A percentile compares a stretch with the other conserved stretches of the same genome.
phyloP scores from a whole-genome alignment of 1,284 basidiomycete genomes.

The Gastroboletus turbinatus region DNA sequence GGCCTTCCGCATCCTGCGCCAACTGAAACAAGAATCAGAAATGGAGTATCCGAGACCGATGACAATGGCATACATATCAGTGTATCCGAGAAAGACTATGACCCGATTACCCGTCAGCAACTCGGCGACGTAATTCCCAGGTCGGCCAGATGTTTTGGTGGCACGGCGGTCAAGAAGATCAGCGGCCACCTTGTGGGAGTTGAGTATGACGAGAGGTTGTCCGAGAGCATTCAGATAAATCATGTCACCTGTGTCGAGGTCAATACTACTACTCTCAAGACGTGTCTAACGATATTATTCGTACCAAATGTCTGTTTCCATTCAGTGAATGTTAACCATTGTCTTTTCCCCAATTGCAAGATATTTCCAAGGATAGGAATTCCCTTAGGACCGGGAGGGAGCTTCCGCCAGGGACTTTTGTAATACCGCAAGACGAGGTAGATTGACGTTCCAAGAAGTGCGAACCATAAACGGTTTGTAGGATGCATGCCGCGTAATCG shows the following conservation, averaged over 20 bases:
- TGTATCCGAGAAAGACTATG: not conserved
- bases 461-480: not conserved
- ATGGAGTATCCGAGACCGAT: not conserved
- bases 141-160: not conserved
- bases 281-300: not conserved
- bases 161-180: not conserved
- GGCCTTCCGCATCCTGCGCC: not conserved
- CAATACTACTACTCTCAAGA: not conserved
- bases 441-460: not conserved
- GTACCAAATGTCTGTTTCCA: not conserved
- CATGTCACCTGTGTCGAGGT: not conserved
- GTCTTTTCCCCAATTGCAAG: not conserved
- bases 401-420: not conserved
- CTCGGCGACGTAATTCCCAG: not conserved
- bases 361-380: slow-evolving; percentile 2
- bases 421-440: not conserved
- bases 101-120: not conserved
- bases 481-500: not conserved
- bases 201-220: not conserved
- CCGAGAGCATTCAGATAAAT: not conserved
- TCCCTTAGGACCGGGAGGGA: not conserved
- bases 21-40: not conserved
- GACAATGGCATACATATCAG: not conserved
- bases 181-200: not conserved
- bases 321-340: slow-evolving; percentile 1